Conservation (phyloP, 2,329 filamentous ascomycete species). For the Neocucurbitaria cava region DNA sequence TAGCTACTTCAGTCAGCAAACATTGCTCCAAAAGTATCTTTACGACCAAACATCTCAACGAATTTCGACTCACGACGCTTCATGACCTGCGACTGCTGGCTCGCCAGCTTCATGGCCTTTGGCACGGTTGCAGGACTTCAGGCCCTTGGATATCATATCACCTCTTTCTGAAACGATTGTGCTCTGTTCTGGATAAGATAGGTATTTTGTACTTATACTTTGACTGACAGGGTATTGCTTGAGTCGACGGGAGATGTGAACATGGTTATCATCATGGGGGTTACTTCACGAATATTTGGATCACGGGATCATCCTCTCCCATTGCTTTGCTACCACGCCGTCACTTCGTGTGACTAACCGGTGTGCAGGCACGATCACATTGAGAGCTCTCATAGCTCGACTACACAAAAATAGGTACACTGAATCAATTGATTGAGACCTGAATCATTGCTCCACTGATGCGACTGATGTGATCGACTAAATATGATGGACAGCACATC, state of each 20-base stretch:
- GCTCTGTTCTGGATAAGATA: background rate
- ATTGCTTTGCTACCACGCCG: background rate
- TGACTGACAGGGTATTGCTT: background rate
- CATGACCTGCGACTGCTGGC: background rate
- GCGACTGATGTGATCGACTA: background rate
- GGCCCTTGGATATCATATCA: background rate
- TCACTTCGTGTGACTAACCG: background rate
- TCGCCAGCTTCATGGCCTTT: background rate
- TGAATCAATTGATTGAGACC: background rate
- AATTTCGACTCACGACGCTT: background rate
- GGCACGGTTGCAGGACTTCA: background rate
- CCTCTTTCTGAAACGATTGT: background rate
- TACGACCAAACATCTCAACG: no score
- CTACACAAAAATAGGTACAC: background rate
- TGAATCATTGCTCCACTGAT: background rate
- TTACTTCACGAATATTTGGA: background rate
- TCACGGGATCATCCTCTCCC: background rate
- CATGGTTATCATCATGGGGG: background rate
- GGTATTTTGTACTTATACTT: background rate
- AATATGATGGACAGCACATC: background rate
- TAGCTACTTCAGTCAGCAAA: background rate
- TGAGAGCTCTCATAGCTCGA: background rate
- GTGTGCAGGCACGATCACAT: background rate
- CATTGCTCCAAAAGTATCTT: background rate
- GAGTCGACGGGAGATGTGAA: background rate